Evolutionary conservation across 129 eudicot species (phyloP), one percentile per base, ranked within the genome.

Genomic region (Helichrysum umbraculigerum): DNA sequence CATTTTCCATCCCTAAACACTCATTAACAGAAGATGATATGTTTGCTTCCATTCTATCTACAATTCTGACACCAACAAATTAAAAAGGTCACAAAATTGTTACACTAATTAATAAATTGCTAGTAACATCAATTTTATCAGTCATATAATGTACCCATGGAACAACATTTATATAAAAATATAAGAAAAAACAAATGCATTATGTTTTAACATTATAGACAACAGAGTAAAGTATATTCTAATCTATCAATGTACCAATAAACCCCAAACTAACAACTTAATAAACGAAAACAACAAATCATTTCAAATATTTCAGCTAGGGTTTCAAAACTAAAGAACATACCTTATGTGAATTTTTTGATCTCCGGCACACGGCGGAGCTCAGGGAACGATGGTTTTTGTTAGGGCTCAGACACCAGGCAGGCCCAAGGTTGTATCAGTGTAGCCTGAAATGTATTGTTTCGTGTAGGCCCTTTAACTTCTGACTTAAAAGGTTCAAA

Each of bases 291-390:
- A 57, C 61, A 34, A 69, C 68, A 29, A 35, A 78, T 39, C 50
- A 42, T 58, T 68, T 68, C 61, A 37, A 14, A 57, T 25, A 19
- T 28, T 77, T 7, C 22, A 28, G 22, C n/a, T 69, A 41, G 37
- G 11, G 52, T 42, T 69, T 41, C 8, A 14, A 3, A 12, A 14
- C 17, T 12, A 47, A 8, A n/a, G n/a, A n/a, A 17, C 76, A 22
- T 70, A 70, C 82, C 77, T 78, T 3, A 44, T 44, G 60, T 20
- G 41, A 33, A 32, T 30, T 61, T 78, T 52, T 61, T 78, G 20
- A 20, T n/a, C 16, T 70, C 72, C 34, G 16, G 79, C 21, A 32
- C 30, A 14, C 59, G 63, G 19, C 70, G 76, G 37, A 61, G 64
- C 25, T 78, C 81, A 42, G 51, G 52, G 37, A 42, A 78, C 50